phyloP scores from a whole-genome alignment of 129 eudicot genomes.

The Flaveria sonorensis region DNA sequence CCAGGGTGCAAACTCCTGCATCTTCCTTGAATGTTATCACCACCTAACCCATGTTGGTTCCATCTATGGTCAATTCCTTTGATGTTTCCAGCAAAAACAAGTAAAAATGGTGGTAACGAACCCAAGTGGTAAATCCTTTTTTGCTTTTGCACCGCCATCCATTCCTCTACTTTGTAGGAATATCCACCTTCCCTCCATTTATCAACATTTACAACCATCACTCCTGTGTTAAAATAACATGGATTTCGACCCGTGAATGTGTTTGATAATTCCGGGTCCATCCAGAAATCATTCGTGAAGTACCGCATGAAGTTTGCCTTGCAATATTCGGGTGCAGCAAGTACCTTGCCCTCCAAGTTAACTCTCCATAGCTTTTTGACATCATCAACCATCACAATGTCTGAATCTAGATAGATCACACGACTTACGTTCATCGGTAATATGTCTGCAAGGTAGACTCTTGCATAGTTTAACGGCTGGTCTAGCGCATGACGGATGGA shows the following conservation, averaged over 20 bases:
- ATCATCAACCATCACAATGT: constrained; percentile 53
- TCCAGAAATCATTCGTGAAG: constrained; percentile 50
- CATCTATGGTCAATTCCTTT: constrained; percentile 50
- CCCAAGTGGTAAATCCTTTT: constrained; percentile 57
- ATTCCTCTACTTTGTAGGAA: constrained; percentile 49
- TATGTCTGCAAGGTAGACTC: constrained; percentile 47
- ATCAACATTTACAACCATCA: constrained; percentile 49
- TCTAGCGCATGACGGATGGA: constrained; percentile 55
- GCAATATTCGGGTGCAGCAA: constrained; percentile 57
- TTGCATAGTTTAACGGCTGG: constrained; percentile 52
- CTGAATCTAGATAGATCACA: constrained; percentile 55
- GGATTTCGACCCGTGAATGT: constrained; percentile 43
- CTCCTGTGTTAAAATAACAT: constrained; percentile 56
- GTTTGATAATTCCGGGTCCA: constrained; percentile 30
- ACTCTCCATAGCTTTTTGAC: constrained; percentile 50
- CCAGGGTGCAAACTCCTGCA: constrained; percentile 64
- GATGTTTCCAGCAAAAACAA: constrained; percentile 52
- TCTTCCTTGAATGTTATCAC: constrained; percentile 55
- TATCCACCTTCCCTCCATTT: constrained; percentile 53
- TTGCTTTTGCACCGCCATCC: constrained; percentile 59
- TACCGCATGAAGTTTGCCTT: constrained; percentile 50
- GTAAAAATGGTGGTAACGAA: constrained; percentile 58
- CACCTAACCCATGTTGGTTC: constrained; percentile 61
- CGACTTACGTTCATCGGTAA: constrained; percentile 42
- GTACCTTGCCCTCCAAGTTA: constrained; percentile 45